Conservation (phyloP, 2,329 filamentous ascomycete genomes). For the Leptographium radiaticola region DNA sequence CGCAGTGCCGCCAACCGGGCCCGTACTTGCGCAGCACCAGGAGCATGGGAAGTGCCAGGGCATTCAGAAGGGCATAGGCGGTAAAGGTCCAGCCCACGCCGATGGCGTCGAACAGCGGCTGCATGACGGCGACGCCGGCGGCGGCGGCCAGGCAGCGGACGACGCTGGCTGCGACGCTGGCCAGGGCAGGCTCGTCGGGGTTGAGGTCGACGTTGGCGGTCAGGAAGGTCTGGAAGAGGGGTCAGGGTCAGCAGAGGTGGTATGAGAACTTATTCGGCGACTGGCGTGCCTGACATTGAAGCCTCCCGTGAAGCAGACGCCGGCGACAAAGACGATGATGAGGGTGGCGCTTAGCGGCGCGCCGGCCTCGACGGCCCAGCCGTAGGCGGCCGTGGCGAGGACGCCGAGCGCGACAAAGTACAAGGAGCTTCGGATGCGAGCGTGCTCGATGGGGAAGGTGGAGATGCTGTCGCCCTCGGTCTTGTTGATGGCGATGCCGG, state of each 20-base stretch:
- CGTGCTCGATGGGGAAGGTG: slow-evolving; percentile 1
- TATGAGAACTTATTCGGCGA: not conserved
- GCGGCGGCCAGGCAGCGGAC: slow-evolving; percentile 1
- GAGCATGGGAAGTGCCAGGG: not conserved
- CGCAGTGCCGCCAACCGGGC: not conserved
- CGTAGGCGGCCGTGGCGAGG: not conserved
- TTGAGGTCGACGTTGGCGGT: not conserved
- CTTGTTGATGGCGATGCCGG: not conserved
- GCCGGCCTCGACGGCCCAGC: not conserved
- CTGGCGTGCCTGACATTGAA: not conserved
- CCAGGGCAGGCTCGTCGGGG: not conserved
- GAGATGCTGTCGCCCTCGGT: slow-evolving; percentile 2
- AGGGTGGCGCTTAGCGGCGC: not conserved
- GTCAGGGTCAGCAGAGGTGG: not conserved
- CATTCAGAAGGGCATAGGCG: slow-evolving; percentile 1
- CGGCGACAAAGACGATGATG: not conserved
- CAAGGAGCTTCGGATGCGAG: not conserved
- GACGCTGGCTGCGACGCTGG: not conserved
- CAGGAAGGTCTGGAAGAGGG: not conserved
- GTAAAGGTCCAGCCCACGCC: not conserved
- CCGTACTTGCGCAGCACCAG: not conserved
- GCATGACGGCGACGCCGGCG: not conserved
- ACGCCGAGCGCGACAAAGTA: not conserved
- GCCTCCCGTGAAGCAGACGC: not conserved
- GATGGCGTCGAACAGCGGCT: not conserved